A percentile compares a stretch with the other conserved stretches of the same genome.
phyloP scores from a whole-genome alignment of 192 early-diverging fungal genomes.

The Podila epigama region DNA sequence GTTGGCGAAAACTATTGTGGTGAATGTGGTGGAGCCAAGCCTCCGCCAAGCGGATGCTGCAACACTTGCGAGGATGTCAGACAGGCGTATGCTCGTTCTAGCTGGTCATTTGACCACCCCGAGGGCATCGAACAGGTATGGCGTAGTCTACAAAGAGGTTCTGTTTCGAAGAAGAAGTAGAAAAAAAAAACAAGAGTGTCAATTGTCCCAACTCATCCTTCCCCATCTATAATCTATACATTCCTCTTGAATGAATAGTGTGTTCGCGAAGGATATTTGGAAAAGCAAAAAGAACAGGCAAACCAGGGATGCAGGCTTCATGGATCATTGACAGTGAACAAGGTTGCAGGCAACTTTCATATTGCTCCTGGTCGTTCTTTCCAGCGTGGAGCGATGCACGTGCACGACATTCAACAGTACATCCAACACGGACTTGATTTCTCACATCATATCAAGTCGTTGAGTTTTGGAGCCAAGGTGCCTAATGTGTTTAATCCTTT shows the following conservation, averaged over 20 bases:
- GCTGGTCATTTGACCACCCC: conserved; percentile 84
- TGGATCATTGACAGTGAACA: conserved; percentile 85
- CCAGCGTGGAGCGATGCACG: conserved; percentile 72
- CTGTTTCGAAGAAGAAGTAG: background rate
- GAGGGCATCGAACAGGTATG: conserved; percentile 84
- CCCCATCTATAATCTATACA: too few relatives aligned
- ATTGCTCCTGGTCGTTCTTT: conserved; percentile 89
- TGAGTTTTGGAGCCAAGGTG: conserved; percentile 77
- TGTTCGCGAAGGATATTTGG: conserved; percentile 80
- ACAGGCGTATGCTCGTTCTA: conserved; percentile 79
- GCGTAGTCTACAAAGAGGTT: background rate
- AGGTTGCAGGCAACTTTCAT: conserved; percentile 94
- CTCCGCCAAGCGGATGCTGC: conserved; percentile 83
- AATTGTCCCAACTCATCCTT: too few relatives aligned
- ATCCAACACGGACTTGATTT: conserved; percentile 75
- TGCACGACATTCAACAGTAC: conserved; percentile 79
- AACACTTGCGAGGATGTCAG: conserved; percentile 94
- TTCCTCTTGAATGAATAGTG: too few relatives aligned
- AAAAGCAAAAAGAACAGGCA: conserved; percentile 76
- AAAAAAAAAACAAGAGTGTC: background rate
- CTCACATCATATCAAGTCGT: conserved; percentile 79
- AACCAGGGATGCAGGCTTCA: conserved; percentile 91
- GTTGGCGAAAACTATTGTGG: conserved; percentile 76
- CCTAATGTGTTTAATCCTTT: conserved; percentile 69
- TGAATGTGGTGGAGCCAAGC: conserved; percentile 83